Evolutionary conservation across 495 filamentous ascomycete species (phyloP).

Genomic region (Penicillium silybi): DNA sequence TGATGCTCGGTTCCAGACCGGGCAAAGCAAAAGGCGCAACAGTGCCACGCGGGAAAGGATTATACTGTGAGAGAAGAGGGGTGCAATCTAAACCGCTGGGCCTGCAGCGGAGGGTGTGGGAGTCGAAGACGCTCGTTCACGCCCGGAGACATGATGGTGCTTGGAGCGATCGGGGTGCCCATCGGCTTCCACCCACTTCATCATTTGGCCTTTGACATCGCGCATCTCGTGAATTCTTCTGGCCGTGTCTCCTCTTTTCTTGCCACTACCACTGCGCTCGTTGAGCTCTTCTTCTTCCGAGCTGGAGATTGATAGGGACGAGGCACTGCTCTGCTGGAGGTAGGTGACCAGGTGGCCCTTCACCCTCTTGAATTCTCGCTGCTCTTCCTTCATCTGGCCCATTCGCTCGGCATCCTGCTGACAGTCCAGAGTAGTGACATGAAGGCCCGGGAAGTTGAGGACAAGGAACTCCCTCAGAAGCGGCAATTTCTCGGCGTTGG

Average conservation of each 20-base stretch:
- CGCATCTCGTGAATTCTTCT: slow-evolving; percentile 38
- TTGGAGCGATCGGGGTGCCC: slow-evolving; percentile 19
- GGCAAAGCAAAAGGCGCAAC: slow-evolving; percentile 3
- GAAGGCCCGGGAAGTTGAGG: slow-evolving; percentile 67
- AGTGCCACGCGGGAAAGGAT: neutral
- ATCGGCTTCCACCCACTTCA: slow-evolving; percentile 37
- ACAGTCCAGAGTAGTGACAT: slow-evolving; percentile 66
- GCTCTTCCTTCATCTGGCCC: slow-evolving; percentile 57
- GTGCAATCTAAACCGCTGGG: slow-evolving; percentile 1
- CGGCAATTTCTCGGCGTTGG: slow-evolving; percentile 69
- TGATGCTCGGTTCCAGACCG: slow-evolving; percentile 22
- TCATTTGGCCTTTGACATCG: slow-evolving; percentile 40
- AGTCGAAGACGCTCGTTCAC: slow-evolving; percentile 19
- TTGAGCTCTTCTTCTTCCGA: slow-evolving; percentile 73
- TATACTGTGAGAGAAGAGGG: neutral
- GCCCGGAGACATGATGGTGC: slow-evolving; percentile 10
- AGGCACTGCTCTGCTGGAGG: slow-evolving; percentile 57
- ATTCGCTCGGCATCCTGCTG: slow-evolving; percentile 59
- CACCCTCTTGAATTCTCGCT: slow-evolving; percentile 57
- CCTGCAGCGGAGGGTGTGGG: neutral
- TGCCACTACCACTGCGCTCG: slow-evolving; percentile 40
- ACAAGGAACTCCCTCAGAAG: slow-evolving; percentile 65
- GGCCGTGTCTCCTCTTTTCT: slow-evolving; percentile 28
- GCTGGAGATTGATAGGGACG: slow-evolving; percentile 59
- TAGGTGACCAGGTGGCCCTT: slow-evolving; percentile 60